Evolutionary conservation across 176 grass and related monocot species (phyloP), one percentile per base, ranked within the genome.

Genomic region (Thalia dealbata): DNA sequence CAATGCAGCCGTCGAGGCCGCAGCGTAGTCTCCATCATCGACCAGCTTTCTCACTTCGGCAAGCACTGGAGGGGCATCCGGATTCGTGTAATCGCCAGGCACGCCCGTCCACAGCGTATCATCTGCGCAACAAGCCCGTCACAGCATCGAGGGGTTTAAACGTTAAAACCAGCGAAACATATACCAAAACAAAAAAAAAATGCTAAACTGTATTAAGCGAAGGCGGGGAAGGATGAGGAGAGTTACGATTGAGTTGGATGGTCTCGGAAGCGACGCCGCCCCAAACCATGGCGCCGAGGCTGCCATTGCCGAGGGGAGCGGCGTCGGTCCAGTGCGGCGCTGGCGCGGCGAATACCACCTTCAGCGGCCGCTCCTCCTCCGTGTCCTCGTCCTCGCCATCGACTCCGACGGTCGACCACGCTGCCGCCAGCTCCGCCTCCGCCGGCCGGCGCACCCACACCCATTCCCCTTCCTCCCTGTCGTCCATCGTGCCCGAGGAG

Each of bases 21-120:
- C 80, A 72, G 82, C 70, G 78, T 87, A 96, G 38, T 82, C 78
- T 68, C 89, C 92, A 62, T 68, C 76, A 55, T 96, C 85, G 70
- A 96, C 92, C 59, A 96, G 84, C 55, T 76, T 77, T 80, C 92
- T 86, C 73, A 96, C 92, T 82, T 92, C 80, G 26, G 80, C 78
- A 73, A 96, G 89, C 76, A 86, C 80, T 56, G 78, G 21, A 60
- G 89, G 92, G 61, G 87, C 70, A 78, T 89, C 78, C 19, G 84
- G 74, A 60, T 92, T 90, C 72, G 89, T 92, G 75, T 96, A 92
- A 56, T 90, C 82, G 73, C 84, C 89, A 65, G 93, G 93, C 71
- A 77, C 84, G 25, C 93, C 93, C 13, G 93, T 96, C 93, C 93
- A 92, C 51, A 96, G 76, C 77, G 93, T 96, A 62, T 96, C 89